Evolutionary conservation across 2,329 filamentous ascomycete genomes (phyloP).

Genomic region (Incumbomyces delicatus): DNA sequence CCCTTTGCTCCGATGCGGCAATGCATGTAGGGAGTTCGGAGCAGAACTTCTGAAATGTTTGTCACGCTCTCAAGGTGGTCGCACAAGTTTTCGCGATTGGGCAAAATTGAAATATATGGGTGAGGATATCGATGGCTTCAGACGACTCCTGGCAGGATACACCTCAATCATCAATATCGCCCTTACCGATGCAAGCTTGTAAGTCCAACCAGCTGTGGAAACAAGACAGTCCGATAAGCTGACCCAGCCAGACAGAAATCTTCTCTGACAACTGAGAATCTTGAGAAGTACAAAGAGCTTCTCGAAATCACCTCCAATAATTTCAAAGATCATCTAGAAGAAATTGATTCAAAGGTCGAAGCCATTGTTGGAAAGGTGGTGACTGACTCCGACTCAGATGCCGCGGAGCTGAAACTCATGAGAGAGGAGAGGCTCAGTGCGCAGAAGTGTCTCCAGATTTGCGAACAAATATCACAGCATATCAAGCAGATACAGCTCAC

Average conservation of each 20-base stretch:
- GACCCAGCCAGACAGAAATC: slow-evolving; percentile 25
- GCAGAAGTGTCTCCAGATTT: slow-evolving; percentile 26
- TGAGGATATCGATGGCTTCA: too few species aligned
- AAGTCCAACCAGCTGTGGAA: too few species aligned
- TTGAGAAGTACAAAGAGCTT: slow-evolving; percentile 21
- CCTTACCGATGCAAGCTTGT: too few species aligned
- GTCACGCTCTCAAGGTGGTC: too few species aligned
- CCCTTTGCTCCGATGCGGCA: too few species aligned
- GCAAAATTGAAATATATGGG: too few species aligned
- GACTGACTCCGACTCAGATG: slow-evolving; percentile 14
- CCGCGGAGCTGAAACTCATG: slow-evolving; percentile 20
- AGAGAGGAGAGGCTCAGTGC: slow-evolving; percentile 24
- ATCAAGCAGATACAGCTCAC: slow-evolving; percentile 24
- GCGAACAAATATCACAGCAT: slow-evolving; percentile 22
- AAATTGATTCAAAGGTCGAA: slow-evolving; percentile 23
- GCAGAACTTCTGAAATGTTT: too few species aligned
- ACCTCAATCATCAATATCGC: too few species aligned
- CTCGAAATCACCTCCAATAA: slow-evolving; percentile 22
- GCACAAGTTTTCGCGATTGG: too few species aligned
- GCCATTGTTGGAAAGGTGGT: slow-evolving; percentile 9
- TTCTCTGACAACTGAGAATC: slow-evolving; percentile 23
- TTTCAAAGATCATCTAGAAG: slow-evolving; percentile 23
- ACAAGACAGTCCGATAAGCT: too few species aligned
- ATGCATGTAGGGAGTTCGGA: too few species aligned
- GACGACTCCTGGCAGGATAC: too few species aligned